Conservation (phyloP, 2,329 filamentous ascomycete genomes). For the Lachnellula arida region DNA sequence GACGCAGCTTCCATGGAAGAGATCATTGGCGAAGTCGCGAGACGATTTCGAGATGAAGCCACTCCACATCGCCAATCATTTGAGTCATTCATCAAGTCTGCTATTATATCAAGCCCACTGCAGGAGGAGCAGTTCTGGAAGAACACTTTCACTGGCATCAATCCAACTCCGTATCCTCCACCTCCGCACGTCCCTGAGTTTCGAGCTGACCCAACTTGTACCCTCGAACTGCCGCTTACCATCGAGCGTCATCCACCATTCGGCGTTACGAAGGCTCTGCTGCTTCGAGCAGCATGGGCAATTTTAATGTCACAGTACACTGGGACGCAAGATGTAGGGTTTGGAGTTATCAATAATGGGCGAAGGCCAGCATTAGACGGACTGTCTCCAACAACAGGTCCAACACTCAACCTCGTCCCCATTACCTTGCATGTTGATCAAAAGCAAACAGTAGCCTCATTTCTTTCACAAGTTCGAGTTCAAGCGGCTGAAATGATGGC, state of each 20-base stretch:
- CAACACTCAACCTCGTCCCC: background rate
- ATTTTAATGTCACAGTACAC: background rate
- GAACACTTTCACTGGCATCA: background rate
- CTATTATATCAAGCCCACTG: background rate
- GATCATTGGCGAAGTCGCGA: background rate
- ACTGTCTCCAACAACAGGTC: background rate
- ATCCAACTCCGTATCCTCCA: background rate
- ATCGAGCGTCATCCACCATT: background rate
- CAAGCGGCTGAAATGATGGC: background rate
- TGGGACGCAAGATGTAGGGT: background rate
- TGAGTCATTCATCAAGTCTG: background rate
- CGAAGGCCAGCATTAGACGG: background rate
- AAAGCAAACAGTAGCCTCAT: background rate
- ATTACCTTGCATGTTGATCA: background rate
- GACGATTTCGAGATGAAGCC: background rate
- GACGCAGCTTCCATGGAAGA: background rate
- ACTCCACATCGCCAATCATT: background rate
- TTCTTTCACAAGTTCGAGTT: background rate
- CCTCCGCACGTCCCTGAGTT: background rate
- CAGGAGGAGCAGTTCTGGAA: background rate
- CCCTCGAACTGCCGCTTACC: background rate
- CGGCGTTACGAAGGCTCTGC: background rate
- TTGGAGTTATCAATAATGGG: background rate
- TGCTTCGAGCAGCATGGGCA: background rate
- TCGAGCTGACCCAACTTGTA: background rate